These are phyloP conservation scores for Annulohypoxylon truncatum DNA, from an alignment of 2,329 filamentous ascomycete genomes.

Conservation along the genomic window DNA sequence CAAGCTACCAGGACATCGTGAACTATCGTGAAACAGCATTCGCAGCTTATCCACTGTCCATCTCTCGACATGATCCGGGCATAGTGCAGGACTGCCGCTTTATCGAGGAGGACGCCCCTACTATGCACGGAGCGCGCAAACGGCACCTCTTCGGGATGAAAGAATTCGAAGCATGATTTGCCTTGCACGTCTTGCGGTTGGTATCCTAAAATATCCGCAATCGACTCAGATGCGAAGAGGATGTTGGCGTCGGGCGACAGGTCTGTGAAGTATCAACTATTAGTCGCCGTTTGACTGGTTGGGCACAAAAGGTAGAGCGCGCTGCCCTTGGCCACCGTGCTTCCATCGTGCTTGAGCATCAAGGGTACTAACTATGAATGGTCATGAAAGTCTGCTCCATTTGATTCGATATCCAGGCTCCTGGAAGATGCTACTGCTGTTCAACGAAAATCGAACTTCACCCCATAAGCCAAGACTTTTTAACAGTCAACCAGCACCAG, in stretches of 20 bases:
- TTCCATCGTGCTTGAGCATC: slow-evolving; percentile 23
- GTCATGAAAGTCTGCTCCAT: slow-evolving; percentile 94
- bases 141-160: slow-evolving; percentile 83
- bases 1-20: slow-evolving; percentile 89
- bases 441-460: slow-evolving; percentile 36
- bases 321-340: slow-evolving; percentile 7
- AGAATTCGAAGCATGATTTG: slow-evolving; percentile 85
- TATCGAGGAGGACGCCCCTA: slow-evolving; percentile 80
- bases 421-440: slow-evolving; percentile 42
- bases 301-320: slow-evolving; percentile 17
- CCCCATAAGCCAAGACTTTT: slow-evolving; percentile 44
- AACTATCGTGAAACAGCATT: slow-evolving; percentile 90
- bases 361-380: slow-evolving; percentile 77
- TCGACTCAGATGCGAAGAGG: slow-evolving; percentile 85
- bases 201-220: slow-evolving; percentile 79
- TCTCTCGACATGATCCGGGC: slow-evolving; percentile 75
- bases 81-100: slow-evolving; percentile 86
- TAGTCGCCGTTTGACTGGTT: slow-evolving; percentile 23
- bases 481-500: slow-evolving; percentile 37
- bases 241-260: slow-evolving; percentile 80
- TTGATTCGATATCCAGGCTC: slow-evolving; percentile 42
- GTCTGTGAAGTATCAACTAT: slow-evolving; percentile 62
- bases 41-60: slow-evolving; percentile 81
- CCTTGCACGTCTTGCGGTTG: slow-evolving; percentile 79
- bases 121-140: slow-evolving; percentile 79